Percentiles rank a stretch among this genome's conserved stretches.
Conservation (phyloP, 2,329 filamentous ascomycete species). For the Sporothrix brasiliensis region DNA sequence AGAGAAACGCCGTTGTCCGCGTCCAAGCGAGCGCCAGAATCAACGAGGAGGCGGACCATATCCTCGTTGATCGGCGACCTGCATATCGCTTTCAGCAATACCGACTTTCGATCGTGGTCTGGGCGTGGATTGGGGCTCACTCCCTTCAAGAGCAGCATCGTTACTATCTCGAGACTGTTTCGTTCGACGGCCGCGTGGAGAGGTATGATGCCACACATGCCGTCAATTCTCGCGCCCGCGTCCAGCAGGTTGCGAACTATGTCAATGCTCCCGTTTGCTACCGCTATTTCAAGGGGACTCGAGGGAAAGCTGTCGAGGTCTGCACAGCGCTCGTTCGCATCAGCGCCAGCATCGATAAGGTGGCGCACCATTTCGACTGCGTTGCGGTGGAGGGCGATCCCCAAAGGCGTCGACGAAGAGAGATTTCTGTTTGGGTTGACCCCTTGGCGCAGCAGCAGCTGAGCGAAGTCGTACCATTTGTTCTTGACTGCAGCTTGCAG, state of each 20-base stretch:
- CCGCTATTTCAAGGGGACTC: not conserved
- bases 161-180: not conserved
- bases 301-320: too few relatives aligned
- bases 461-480: conserved; percentile 5
- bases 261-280: not conserved
- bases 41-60: not conserved
- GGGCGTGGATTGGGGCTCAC: not conserved
- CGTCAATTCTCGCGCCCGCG: not conserved
- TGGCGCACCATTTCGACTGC: not conserved
- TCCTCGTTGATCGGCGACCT: not conserved
- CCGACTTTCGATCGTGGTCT: not conserved
- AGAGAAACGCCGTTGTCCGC: not conserved
- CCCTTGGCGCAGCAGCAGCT: not conserved
- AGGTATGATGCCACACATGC: not conserved
- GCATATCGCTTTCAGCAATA: not conserved
- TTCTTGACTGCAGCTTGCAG: not conserved
- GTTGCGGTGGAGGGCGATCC: not conserved
- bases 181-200: not conserved
- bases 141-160: conserved; percentile 1
- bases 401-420: not conserved
- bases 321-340: not conserved
- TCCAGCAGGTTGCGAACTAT: not conserved
- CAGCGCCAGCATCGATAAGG: not conserved
- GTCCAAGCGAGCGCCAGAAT: not conserved
- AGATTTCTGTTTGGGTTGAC: not conserved